Evolutionary conservation across 192 early-diverging fungal species (phyloP), one percentile per base, ranked within the genome.

Genomic region (Backusella circina): DNA sequence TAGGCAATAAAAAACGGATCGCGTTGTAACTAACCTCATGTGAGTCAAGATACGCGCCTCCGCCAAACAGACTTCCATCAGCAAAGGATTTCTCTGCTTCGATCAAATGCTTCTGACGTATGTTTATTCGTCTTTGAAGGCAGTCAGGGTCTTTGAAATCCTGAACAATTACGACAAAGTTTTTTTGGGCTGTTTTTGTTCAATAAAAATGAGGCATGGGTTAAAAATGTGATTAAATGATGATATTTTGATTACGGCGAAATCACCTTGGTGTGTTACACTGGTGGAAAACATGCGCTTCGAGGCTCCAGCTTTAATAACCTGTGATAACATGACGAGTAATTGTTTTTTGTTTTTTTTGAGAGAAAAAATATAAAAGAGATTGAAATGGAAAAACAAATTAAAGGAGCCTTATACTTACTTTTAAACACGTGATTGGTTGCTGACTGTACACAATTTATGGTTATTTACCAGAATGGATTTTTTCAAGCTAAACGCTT

Each of bases 21-120:
- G 21, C 13, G n/a, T 26, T n/a, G 8, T 5, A 8, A 28, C 28
- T 37, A 65, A 73, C 72, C 26, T 64, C 57, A 4, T 74, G 61
- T 18, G 61, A 65, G 41, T 74, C 73, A 4, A 74, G 65, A 31
- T 26, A 6, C 2, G 73, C 73, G 8, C 64, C 73, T 39, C 61
- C 73, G 18, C 15, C n/a, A 7, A 18, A 6, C 0, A 67, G 13
- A 3, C 0, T 33, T 15, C 64, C 37, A 9, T 44, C 28, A 23
- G 33, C 28, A 13, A 66, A 21, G 2, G 15, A 21, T 10, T 33
- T 12, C 32, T 33, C 3, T 7, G 72, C 72, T 16, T 18, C 37
- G 3, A n/a, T 30, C 3, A 74, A 35, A 35, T 74, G 73, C 1
- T 0, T 28, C 5, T 65, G 28, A 31, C 73, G 33, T n/a, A 26